Conservation (phyloP, 2,329 filamentous ascomycete genomes). For the Aspergillus felis region DNA sequence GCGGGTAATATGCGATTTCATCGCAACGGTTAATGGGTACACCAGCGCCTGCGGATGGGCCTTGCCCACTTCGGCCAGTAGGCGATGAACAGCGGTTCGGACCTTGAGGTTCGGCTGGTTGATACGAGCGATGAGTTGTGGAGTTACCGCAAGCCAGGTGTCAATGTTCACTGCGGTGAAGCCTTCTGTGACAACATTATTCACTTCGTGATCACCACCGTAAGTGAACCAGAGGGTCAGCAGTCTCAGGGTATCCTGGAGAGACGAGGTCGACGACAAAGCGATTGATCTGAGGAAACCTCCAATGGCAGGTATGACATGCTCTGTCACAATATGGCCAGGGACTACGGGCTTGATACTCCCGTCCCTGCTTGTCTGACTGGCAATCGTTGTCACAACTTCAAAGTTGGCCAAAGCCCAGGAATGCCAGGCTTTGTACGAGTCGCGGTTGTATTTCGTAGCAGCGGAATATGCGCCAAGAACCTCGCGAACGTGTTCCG, state of each 20-base stretch:
- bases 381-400: slow-evolving; percentile 78
- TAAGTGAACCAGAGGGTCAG: slow-evolving; percentile 96
- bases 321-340: slow-evolving; percentile 68
- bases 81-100: slow-evolving; percentile 82
- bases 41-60: slow-evolving; percentile 94
- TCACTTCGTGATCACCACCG: slow-evolving; percentile 83
- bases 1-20: slow-evolving; percentile 87
- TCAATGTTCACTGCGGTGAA: slow-evolving; percentile 91
- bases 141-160: slow-evolving; percentile 97
- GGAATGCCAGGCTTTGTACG: slow-evolving; percentile 99
- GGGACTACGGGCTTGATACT: slow-evolving; percentile 50
- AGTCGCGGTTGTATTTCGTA: slow-evolving; percentile 87
- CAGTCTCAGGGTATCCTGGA: slow-evolving; percentile 90
- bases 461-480: slow-evolving; percentile 87
- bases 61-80: slow-evolving; percentile 88
- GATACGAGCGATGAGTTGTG: slow-evolving; percentile 93
- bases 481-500: slow-evolving; percentile 81
- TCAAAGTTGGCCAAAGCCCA: slow-evolving; percentile 99
- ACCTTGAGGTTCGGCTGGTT: slow-evolving; percentile 91
- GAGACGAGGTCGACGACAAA: slow-evolving; percentile 81
- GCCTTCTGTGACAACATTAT: slow-evolving; percentile 80
- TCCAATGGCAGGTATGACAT: slow-evolving; percentile 89
- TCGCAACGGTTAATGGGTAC: slow-evolving; percentile 93
- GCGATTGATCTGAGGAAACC: slow-evolving; percentile 98
- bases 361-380: slow-evolving; percentile 59